Conservation (phyloP, 2,329 filamentous ascomycete species). For the Aspergillus brunneoviolaceus region DNA sequence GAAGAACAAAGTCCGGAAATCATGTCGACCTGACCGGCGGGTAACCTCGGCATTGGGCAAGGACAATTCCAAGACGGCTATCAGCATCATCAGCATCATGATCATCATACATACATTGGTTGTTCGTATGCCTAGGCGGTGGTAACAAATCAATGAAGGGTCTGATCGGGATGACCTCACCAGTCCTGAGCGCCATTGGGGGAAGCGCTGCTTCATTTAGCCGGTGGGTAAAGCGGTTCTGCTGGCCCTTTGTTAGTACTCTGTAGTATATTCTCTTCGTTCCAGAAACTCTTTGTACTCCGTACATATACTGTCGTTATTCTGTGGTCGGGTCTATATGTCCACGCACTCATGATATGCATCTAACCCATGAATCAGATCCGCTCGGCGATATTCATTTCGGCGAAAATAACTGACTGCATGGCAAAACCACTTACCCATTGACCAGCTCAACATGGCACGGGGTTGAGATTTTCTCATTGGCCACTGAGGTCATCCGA, state of each 20-base stretch:
- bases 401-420: neutral
- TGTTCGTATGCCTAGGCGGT: neutral
- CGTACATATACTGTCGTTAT: no score
- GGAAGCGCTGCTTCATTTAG: neutral
- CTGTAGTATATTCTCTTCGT: neutral
- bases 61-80: neutral
- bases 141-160: neutral
- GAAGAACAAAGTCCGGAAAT: no score
- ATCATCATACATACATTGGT: neutral
- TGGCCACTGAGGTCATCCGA: neutral
- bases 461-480: neutral
- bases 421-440: neutral
- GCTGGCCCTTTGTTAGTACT: neutral
- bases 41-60: neutral
- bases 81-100: no score
- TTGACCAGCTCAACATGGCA: neutral
- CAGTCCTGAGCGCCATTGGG: conserved; percentile 8
- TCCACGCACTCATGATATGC: neutral
- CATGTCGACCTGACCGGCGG: neutral
- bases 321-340: neutral
- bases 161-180: conserved; percentile 18
- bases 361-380: neutral
- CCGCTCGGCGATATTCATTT: neutral
- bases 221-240: conserved; percentile 6
- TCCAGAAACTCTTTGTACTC: no score